A percentile compares a stretch with the other conserved stretches of the same genome.
Evolutionary conservation across 2,329 filamentous ascomycete species (phyloP).

Genomic region (Pestalotiopsis sp.): DNA sequence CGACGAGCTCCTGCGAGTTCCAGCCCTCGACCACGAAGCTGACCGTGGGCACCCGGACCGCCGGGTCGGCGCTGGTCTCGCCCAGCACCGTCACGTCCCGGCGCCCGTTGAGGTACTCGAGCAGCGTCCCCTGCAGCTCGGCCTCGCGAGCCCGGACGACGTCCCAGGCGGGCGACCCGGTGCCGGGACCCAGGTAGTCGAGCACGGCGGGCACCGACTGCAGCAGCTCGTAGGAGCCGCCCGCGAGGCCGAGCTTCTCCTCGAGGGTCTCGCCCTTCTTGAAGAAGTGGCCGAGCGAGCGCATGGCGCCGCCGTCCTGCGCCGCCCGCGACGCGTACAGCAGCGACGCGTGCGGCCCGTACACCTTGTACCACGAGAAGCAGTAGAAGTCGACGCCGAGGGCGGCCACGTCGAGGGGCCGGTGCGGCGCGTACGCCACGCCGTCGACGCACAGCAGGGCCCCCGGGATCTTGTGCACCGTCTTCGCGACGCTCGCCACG

Average conservation of each 20-base stretch:
- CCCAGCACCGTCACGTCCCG: slow-evolving; percentile 62
- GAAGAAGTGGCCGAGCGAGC: slow-evolving; percentile 65
- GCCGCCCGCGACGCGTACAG: slow-evolving; percentile 57
- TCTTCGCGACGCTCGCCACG: slow-evolving; percentile 56
- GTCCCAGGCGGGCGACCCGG: slow-evolving; percentile 45
- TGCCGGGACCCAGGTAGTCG: slow-evolving; percentile 56
- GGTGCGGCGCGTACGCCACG: slow-evolving; percentile 63
- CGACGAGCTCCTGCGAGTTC: slow-evolving; percentile 60
- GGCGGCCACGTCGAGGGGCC: slow-evolving; percentile 57
- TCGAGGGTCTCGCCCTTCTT: slow-evolving; percentile 62
- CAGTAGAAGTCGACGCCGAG: slow-evolving; percentile 62
- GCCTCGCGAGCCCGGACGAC: slow-evolving; percentile 62
- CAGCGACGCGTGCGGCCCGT: slow-evolving; percentile 61
- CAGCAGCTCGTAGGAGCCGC: slow-evolving; percentile 71
- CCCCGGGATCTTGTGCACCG: slow-evolving; percentile 46
- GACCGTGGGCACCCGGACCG: slow-evolving; percentile 64
- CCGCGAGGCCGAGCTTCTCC: slow-evolving; percentile 70
- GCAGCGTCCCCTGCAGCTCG: slow-evolving; percentile 58
- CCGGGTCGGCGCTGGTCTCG: slow-evolving; percentile 48
- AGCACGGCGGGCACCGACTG: slow-evolving; percentile 64
- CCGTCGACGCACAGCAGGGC: slow-evolving; percentile 49
- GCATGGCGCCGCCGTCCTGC: slow-evolving; percentile 37
- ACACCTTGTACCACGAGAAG: slow-evolving; percentile 68
- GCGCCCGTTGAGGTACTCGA: slow-evolving; percentile 59
- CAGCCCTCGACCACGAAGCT: slow-evolving; percentile 65